Percentiles rank a stretch among this genome's conserved stretches.
Conservation (phyloP, 257 asterid genomes). For the Solanum chilense region DNA sequence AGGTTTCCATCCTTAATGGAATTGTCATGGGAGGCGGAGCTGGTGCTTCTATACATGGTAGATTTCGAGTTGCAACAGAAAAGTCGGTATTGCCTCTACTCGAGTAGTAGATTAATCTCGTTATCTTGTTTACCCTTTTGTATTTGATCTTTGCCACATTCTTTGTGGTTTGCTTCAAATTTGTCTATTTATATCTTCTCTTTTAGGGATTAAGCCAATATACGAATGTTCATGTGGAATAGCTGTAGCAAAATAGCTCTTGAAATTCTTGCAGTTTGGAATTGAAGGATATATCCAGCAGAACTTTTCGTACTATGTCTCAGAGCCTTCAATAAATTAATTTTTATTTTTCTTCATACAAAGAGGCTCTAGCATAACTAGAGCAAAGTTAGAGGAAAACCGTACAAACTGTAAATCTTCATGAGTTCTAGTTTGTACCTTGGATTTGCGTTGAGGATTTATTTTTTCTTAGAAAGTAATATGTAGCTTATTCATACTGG, state of each 20-base stretch:
- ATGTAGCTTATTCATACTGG: neutral
- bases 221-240: neutral
- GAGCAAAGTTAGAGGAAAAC: neutral
- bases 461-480: neutral
- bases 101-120: too few species aligned
- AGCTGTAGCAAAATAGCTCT: neutral
- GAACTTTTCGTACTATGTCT: neutral
- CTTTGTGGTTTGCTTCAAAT: neutral
- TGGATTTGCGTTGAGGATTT: neutral
- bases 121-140: neutral
- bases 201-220: neutral
- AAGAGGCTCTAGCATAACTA: neutral
- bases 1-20: conserved; percentile 90
- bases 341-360: neutral
- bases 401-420: neutral
- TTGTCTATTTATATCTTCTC: neutral
- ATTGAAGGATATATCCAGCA: neutral
- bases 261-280: neutral
- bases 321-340: neutral
- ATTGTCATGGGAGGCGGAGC: conserved; percentile 98
- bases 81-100: conserved; percentile 46
- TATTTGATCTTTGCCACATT: neutral
- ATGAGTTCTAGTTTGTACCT: neutral
- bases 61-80: conserved; percentile 85
- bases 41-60: conserved; percentile 75